phyloP scores from a whole-genome alignment of 1,284 basidiomycete genomes.

The Boletus sp. region DNA sequence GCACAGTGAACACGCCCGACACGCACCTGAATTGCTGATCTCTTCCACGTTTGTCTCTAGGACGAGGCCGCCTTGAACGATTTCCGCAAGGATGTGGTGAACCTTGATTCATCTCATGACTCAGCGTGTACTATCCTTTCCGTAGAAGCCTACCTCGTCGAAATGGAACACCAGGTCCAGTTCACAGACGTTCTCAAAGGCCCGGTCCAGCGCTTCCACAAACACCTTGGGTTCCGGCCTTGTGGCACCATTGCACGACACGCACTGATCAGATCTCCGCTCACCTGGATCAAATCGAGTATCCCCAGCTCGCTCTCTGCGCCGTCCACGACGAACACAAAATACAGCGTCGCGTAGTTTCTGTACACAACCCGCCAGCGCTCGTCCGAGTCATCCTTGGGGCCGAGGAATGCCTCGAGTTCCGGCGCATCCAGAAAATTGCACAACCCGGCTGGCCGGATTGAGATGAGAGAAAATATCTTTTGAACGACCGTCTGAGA shows the following conservation, averaged over 20 bases:
- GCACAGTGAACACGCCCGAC: neutral
- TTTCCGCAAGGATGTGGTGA: constrained; percentile 91
- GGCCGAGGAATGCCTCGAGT: constrained; percentile 71
- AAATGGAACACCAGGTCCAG: constrained; percentile 98
- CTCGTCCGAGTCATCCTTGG: constrained; percentile 54
- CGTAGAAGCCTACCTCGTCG: constrained; percentile 71
- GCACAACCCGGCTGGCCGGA: constrained; percentile 77
- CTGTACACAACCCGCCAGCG: constrained; percentile 76
- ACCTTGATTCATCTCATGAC: constrained; percentile 45
- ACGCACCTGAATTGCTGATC: constrained; percentile 75
- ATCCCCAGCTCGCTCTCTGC: constrained; percentile 97
- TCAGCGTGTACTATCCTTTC: neutral
- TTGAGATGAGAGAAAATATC: constrained; percentile 82
- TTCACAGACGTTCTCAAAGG: constrained; percentile 99
- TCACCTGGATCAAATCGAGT: constrained; percentile 93
- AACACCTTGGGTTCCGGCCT: constrained; percentile 64
- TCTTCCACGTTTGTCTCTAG: constrained; percentile 98
- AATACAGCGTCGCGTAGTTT: constrained; percentile 94
- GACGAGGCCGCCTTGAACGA: constrained; percentile 96
- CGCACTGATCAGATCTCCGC: constrained; percentile 21
- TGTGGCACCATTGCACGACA: neutral
- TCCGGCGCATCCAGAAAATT: constrained; percentile 94
- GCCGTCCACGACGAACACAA: constrained; percentile 95
- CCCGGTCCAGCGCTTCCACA: constrained; percentile 93
- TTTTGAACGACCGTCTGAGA: constrained; percentile 73